Base-by-base conservation (phyloP, 1,284 basidiomycete species). In the Cutaneotrichosporon curvatum region DNA sequence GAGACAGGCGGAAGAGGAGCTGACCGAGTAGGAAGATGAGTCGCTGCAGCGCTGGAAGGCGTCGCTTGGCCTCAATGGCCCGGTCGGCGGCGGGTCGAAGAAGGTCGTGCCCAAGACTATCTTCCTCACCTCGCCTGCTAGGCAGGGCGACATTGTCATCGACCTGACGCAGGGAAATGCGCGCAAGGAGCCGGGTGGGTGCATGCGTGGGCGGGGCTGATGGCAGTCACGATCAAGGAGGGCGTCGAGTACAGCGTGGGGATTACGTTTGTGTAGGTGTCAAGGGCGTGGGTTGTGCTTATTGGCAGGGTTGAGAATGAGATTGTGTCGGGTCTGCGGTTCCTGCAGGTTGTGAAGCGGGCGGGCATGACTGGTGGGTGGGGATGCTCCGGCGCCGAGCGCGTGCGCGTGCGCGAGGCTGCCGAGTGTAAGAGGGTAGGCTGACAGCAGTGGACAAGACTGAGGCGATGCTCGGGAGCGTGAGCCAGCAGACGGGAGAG, bases 41-140 rank as follows among this genome's bases (percentile, higher is more conserved):
- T 76, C 74, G 39, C 68, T 79, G 9, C 74, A 74, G 43, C 70
- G 75, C 45, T 79, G 78, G 78, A 79, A 79, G 60, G 73, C 73
- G 3, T 75, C 73, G 31, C 67, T 79, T 10, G 78, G 78, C 15
- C 62, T 79, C 28, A 67, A 59, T 9, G 62, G 68, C n/a, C 56
- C 54, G 5, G 53, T 41, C 4, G 58, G 55, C 8, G 71, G 64
- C 8, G 50, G 55, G 11, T 69, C 67, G 46, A 68, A 70, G 59
- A 67, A 72, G 68, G 67, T 72, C 41, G 51, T 72, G 11, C 67
- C 65, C 30, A 60, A 65, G 39, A 63, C 70, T 5, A 68, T 79
- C 28, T 75, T 74, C 49, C 70, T 79, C 28, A 67, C 71, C 25
- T 74, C 76, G 0, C 70, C 73, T 0, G 67, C 68, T 0, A 69